Conservation (phyloP, 192 early-diverging fungal genomes). For the Coemansia sp. region DNA sequence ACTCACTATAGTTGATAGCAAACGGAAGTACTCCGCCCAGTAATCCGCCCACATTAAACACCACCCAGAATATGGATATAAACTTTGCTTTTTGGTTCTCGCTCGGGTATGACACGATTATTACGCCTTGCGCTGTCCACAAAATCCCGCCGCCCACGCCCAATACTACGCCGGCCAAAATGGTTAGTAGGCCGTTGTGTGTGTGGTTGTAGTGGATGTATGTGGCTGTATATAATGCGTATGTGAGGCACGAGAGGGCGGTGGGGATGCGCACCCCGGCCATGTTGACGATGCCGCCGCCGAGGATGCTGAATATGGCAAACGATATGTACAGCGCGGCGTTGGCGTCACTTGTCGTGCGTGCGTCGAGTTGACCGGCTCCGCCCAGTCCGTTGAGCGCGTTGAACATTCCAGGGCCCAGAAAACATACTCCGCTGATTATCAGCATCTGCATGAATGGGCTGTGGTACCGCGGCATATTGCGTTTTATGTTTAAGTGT, state of each 20-base stretch:
- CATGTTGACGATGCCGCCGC: constrained; percentile 78
- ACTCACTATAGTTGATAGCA: constrained; percentile 57
- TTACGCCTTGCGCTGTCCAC: constrained; percentile 69
- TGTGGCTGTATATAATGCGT: constrained; percentile 73
- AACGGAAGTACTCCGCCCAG: constrained; percentile 73
- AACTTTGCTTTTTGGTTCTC: constrained; percentile 77
- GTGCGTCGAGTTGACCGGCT: constrained; percentile 61
- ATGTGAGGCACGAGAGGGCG: constrained; percentile 63
- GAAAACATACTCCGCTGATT: constrained; percentile 70
- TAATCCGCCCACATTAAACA: constrained; percentile 74
- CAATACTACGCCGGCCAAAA: constrained; percentile 69
- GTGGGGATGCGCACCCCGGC: constrained; percentile 69
- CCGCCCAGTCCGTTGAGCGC: constrained; percentile 67
- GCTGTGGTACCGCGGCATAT: constrained; percentile 54
- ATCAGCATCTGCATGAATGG: constrained; percentile 68
- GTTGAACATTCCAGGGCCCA: constrained; percentile 79
- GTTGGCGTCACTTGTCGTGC: constrained; percentile 67
- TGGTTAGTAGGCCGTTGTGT: constrained; percentile 59
- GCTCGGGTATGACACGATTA: constrained; percentile 79
- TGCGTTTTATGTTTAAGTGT: not conserved
- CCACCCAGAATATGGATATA: constrained; percentile 81
- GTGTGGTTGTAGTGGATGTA: constrained; percentile 66
- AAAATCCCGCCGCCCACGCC: constrained; percentile 75
- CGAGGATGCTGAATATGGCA: constrained; percentile 69
- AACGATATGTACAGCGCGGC: constrained; percentile 75